Evolutionary conservation across 2,329 filamentous ascomycete genomes (phyloP).

Genomic region (Exserohilum turcica): DNA sequence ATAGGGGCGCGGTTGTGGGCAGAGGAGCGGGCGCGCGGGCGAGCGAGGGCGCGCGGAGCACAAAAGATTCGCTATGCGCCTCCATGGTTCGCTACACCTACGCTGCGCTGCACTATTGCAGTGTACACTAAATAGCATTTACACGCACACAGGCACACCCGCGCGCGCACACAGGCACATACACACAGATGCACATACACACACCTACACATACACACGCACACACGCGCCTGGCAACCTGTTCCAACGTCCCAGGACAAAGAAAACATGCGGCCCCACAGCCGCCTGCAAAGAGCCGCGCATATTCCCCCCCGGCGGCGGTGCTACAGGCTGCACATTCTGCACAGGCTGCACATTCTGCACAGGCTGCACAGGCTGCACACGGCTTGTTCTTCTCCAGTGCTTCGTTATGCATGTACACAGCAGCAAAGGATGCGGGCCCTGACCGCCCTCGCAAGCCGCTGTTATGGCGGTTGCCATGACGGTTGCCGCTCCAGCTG

Average conservation of each 20-base stretch:
- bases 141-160: too few species aligned
- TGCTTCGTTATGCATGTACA: slow-evolving; percentile 5
- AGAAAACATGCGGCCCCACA: slow-evolving; percentile 10
- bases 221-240: slow-evolving; percentile 8
- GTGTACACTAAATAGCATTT: too few species aligned
- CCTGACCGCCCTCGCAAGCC: slow-evolving; percentile 2
- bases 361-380: not conserved
- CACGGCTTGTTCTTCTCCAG: not conserved
- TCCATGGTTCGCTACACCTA: not conserved
- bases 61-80: not conserved
- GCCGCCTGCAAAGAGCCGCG: slow-evolving; percentile 1
- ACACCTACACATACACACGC: too few species aligned
- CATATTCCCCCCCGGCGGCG: slow-evolving; percentile 2
- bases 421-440: not conserved
- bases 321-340: not conserved
- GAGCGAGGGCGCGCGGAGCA: too few species aligned
- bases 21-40: too few species aligned
- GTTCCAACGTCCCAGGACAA: slow-evolving; percentile 6
- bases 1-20: slow-evolving; percentile 11
- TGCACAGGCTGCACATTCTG: not conserved
- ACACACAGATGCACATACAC: too few species aligned
- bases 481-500: not conserved
- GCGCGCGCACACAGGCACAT: too few species aligned
- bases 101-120: not conserved
- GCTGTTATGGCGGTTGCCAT: not conserved